Evolutionary conservation across 2,329 filamentous ascomycete species (phyloP), one percentile per base, ranked within the genome.

Genomic region (Beauveria australis): DNA sequence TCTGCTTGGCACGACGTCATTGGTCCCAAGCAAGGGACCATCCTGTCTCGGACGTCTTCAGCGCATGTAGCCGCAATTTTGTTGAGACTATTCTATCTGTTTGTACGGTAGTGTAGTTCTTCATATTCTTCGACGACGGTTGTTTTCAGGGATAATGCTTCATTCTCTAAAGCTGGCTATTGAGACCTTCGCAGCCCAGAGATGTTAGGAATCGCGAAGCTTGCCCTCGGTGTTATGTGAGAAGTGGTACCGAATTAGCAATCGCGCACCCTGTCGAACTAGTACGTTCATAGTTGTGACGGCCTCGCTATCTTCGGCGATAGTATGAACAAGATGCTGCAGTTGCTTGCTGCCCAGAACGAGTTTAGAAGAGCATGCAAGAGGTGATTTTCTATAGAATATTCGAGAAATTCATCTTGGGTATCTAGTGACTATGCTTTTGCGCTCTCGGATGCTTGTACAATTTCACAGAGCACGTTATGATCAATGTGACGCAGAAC

Each of bases 311-410:
- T 37, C 5, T 2, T 16, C 6, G 5, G 33, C 33, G 91, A 90
- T 58, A 82, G 85, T 16, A 52, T 52, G 54, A 81, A 82, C 62
- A 89, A 93, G 62, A 79, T 96, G 56, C 79, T 97, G 19, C 79
- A 87, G 61, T 82, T 84, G 66, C 78, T 96, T 53, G 79, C 85
- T 67, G 78, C 40, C 16, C 41, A 56, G 63, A 78, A 81, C 51
- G 79, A 96, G 33, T 79, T 80, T 41, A 16, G 14, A 37, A 37
- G 33, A 37, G 33, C 1, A 3, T 37, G 33, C 33, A 37, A 37
- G 12, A 37, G 4, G 14, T 37, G 33, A 16, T 6, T 16, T 16
- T 12, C 5, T 16, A 16, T 37, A 16, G 12, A 37, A 3, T 37
- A 5, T 37, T 5, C 5, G 14, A 16, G 2, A 37, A 3, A 37